Conservation (phyloP, 495 filamentous ascomycete species). For the Friedmanniomyces endolithicus region DNA sequence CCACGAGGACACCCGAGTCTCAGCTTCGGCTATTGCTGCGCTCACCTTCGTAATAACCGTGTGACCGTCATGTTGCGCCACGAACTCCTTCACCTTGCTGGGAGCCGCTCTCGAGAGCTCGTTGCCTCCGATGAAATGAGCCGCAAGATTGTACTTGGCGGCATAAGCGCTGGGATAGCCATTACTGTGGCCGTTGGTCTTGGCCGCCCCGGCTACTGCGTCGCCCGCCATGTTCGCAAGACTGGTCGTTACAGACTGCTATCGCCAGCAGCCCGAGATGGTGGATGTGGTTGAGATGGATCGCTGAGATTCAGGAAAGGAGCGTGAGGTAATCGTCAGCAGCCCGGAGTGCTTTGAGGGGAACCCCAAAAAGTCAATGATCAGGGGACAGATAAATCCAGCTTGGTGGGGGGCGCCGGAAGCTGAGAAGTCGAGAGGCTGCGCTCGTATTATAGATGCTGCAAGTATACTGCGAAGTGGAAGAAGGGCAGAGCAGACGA, state of each 20-base stretch:
- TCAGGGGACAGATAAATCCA: not conserved
- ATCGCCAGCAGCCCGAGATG: not conserved
- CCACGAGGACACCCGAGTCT: not conserved
- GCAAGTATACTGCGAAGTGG: not conserved
- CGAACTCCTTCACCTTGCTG: constrained; percentile 86
- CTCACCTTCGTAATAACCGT: constrained; percentile 94
- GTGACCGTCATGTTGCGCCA: constrained; percentile 77
- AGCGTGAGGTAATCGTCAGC: not conserved
- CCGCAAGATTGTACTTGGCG: constrained; percentile 63
- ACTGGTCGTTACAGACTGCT: not conserved
- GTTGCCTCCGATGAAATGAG: constrained; percentile 95
- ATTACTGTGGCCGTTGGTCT: constrained; percentile 33
- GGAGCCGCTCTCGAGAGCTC: constrained; percentile 63
- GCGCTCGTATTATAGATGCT: not conserved
- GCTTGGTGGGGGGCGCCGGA: not conserved
- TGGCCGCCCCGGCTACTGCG: constrained; percentile 17
- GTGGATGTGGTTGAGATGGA: not conserved
- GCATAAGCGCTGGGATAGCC: constrained; percentile 49
- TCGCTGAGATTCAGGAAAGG: not conserved
- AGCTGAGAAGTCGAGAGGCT: too few species aligned
- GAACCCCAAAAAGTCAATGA: constrained; percentile 1
- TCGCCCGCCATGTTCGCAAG: constrained; percentile 10
- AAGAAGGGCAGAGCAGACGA: not conserved
- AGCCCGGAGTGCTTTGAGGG: not conserved
- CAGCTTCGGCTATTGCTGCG: constrained; percentile 1